Conservation (phyloP, 805 yeast species). For the Candida qinlingensis region DNA sequence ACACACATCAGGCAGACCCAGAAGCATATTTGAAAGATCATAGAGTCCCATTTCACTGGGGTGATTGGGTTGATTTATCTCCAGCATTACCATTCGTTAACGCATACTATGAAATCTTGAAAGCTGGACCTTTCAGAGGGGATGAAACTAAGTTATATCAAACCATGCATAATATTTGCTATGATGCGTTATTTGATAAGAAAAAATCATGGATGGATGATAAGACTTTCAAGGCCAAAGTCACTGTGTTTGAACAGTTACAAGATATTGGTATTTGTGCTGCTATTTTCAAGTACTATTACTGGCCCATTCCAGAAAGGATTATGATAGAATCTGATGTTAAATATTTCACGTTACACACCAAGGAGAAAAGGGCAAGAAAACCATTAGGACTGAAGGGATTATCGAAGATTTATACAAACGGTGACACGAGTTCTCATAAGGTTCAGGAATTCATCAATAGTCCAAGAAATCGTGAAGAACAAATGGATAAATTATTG, state of each 20-base stretch:
- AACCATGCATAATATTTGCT: conserved; percentile 16
- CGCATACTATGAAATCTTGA: conserved; percentile 22
- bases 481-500: conserved; percentile 5
- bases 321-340: conserved; percentile 24
- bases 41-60: conserved; percentile 27
- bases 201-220: conserved; percentile 24
- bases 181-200: conserved; percentile 15
- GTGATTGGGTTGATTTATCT: conserved; percentile 27
- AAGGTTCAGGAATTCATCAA: not conserved
- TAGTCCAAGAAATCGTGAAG: conserved; percentile 7
- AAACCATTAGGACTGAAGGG: conserved; percentile 20
- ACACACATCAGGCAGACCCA: conserved; percentile 14
- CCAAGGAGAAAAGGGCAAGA: conserved; percentile 15
- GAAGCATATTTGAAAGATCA: conserved; percentile 9
- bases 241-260: conserved; percentile 22
- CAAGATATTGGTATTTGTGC: conserved; percentile 26
- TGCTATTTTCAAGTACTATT: conserved; percentile 24
- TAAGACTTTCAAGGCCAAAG: conserved; percentile 9
- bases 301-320: conserved; percentile 25
- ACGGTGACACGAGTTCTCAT: not conserved
- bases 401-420: conserved; percentile 13
- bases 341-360: conserved; percentile 19
- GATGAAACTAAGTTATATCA: conserved; percentile 3
- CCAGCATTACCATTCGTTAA: conserved; percentile 24
- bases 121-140: conserved; percentile 3